Evolutionary conservation across 352 stramenopile genomes (phyloP).

Genomic region (Globisporangium ultimum): DNA sequence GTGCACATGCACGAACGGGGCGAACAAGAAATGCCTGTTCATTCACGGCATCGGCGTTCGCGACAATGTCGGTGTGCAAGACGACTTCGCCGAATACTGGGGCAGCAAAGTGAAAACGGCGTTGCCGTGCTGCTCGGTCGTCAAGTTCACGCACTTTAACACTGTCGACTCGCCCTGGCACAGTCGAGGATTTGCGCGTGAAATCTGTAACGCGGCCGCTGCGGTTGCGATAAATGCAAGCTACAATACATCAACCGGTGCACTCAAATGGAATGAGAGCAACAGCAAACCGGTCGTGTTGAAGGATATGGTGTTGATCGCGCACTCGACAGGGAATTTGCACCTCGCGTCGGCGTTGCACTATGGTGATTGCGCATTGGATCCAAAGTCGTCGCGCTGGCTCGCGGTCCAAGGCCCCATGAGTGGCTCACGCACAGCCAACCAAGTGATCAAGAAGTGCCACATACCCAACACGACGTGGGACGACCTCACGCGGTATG

Average conservation of each 20-base stretch:
- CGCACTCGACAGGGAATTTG: slow-evolving; percentile 42
- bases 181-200: slow-evolving; percentile 15
- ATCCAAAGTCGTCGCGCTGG: slow-evolving; percentile 14
- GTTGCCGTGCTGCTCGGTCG: slow-evolving; percentile 27
- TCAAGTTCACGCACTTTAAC: slow-evolving; percentile 38
- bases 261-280: neutral
- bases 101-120: slow-evolving; percentile 17
- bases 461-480: slow-evolving; percentile 9
- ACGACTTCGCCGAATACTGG: slow-evolving; percentile 28
- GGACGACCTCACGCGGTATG: slow-evolving; percentile 3
- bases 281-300: neutral
- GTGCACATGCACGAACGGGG: neutral
- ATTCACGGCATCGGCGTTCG: slow-evolving; percentile 38
- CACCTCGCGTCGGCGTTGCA: slow-evolving; percentile 22
- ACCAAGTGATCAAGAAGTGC: slow-evolving; percentile 10
- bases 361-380: slow-evolving; percentile 21
- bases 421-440: slow-evolving; percentile 11
- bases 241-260: neutral
- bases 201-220: slow-evolving; percentile 29
- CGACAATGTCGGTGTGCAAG: slow-evolving; percentile 19
- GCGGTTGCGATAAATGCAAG: slow-evolving; percentile 12
- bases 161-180: slow-evolving; percentile 26
- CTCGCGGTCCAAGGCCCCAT: slow-evolving; percentile 25
- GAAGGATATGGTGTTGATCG: slow-evolving; percentile 28
- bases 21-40: slow-evolving; percentile 36